Conservation (phyloP, 192 early-diverging fungal species). For the Coemansia sp. region DNA sequence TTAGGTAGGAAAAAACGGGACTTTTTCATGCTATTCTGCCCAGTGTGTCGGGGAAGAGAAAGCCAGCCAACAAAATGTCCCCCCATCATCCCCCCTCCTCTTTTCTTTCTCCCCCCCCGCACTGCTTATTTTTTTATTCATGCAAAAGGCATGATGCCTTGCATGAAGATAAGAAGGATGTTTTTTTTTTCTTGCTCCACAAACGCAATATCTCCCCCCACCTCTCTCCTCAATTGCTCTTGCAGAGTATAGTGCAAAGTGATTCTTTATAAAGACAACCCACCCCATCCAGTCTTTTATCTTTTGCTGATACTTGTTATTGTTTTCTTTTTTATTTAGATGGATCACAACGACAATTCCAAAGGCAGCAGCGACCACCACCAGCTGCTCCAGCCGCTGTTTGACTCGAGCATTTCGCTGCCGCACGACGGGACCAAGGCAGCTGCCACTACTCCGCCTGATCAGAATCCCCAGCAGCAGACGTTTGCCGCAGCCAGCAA, state of each 20-base stretch:
- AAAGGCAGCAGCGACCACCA: slow-evolving; percentile 1
- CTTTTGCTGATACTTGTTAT: background rate
- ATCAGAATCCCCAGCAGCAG: background rate
- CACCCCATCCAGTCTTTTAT: background rate
- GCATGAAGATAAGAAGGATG: background rate
- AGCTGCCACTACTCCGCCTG: background rate
- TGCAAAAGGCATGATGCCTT: slow-evolving; percentile 6
- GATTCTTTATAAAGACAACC: background rate
- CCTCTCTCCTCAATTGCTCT: background rate
- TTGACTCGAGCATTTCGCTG: slow-evolving; percentile 39
- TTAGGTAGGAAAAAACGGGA: background rate
- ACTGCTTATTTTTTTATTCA: background rate
- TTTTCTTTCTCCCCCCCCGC: background rate
- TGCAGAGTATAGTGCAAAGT: background rate
- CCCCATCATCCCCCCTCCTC: background rate
- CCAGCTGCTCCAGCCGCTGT: slow-evolving; percentile 34
- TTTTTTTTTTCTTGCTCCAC: background rate
- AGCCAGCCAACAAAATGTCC: too few relatives aligned
- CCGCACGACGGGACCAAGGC: slow-evolving; percentile 11
- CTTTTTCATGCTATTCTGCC: background rate
- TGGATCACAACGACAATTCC: background rate
- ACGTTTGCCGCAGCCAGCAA: background rate
- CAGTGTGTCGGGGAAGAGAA: too few relatives aligned
- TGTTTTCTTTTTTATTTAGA: background rate
- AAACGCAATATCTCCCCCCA: background rate